A percentile compares a stretch with the other conserved stretches of the same genome.
Evolutionary conservation across 2,329 filamentous ascomycete genomes (phyloP).

Genomic region (Didymella pinodella): DNA sequence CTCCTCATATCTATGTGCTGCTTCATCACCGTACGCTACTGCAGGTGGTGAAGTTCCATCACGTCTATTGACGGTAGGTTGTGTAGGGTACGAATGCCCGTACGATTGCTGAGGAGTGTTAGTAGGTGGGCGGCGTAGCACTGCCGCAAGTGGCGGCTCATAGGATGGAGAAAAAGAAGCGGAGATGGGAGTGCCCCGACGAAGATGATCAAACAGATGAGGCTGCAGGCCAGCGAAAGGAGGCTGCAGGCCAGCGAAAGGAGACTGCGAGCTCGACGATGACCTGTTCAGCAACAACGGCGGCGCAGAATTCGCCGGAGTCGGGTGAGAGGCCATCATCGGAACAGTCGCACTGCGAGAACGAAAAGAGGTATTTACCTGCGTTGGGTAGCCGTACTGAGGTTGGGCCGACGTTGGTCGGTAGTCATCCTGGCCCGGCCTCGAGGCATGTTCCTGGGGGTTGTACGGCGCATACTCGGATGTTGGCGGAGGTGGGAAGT

Average conservation of each 20-base stretch:
- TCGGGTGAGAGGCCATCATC: conserved; percentile 31
- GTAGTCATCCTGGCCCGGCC: conserved; percentile 30
- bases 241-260: conserved; percentile 27
- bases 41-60: conserved; percentile 17
- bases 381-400: conserved; percentile 42
- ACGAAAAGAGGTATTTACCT: conserved; percentile 49
- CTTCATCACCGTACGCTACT: conserved; percentile 19
- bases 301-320: conserved; percentile 33
- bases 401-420: conserved; percentile 37
- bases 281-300: conserved; percentile 34
- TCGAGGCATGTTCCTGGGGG: conserved; percentile 44
- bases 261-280: conserved; percentile 28
- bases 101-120: conserved; percentile 42
- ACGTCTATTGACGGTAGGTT: conserved; percentile 4
- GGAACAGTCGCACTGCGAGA: conserved; percentile 41
- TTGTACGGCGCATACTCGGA: conserved; percentile 49
- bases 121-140: conserved; percentile 44
- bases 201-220: conserved; percentile 31
- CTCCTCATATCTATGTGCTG: conserved; percentile 19
- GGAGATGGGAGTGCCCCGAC: conserved; percentile 41
- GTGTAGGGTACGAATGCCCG: conserved; percentile 19
- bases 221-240: conserved; percentile 27
- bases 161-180: conserved; percentile 46
- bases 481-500: conserved; percentile 45
- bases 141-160: conserved; percentile 47